phyloP scores from a whole-genome alignment of 768 basidiomycete genomes.

The Suillus sp. region DNA sequence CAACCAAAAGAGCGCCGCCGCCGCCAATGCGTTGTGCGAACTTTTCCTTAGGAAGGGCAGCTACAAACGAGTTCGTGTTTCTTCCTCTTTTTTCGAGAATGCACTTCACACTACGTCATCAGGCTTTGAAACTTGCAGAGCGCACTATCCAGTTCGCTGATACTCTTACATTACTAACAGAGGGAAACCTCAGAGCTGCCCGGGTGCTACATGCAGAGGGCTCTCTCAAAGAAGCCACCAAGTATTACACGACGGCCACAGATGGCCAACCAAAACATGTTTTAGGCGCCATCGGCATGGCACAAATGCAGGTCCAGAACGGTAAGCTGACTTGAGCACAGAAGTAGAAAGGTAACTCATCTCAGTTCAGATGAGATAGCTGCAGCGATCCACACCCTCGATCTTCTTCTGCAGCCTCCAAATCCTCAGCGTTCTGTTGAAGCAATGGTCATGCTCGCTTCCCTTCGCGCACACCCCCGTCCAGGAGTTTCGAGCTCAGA shows the following conservation, averaged over 20 bases:
- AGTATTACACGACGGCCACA: conserved; percentile 67
- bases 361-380: conserved; percentile 69
- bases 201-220: conserved; percentile 79
- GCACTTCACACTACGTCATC: neutral
- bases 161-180: conserved; percentile 79
- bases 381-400: conserved; percentile 83
- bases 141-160: conserved; percentile 94
- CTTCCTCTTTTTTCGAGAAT: neutral
- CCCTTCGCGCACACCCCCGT: conserved; percentile 80
- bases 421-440: conserved; percentile 72
- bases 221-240: conserved; percentile 59
- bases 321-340: conserved; percentile 46
- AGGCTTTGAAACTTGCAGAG: conserved; percentile 93
- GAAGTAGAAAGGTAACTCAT: conserved; percentile 7
- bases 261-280: conserved; percentile 75
- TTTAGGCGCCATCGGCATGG: conserved; percentile 80
- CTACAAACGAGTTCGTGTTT: conserved; percentile 52
- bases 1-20: conserved; percentile 71
- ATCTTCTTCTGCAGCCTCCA: conserved; percentile 70
- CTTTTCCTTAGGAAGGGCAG: conserved; percentile 75
- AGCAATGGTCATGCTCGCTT: conserved; percentile 87
- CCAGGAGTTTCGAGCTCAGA: conserved; percentile 80
- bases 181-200: conserved; percentile 84
- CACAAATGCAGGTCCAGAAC: conserved; percentile 83
- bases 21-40: conserved; percentile 82